phyloP scores from a whole-genome alignment of 495 filamentous ascomycete genomes.

The Aspergillus diversus region DNA sequence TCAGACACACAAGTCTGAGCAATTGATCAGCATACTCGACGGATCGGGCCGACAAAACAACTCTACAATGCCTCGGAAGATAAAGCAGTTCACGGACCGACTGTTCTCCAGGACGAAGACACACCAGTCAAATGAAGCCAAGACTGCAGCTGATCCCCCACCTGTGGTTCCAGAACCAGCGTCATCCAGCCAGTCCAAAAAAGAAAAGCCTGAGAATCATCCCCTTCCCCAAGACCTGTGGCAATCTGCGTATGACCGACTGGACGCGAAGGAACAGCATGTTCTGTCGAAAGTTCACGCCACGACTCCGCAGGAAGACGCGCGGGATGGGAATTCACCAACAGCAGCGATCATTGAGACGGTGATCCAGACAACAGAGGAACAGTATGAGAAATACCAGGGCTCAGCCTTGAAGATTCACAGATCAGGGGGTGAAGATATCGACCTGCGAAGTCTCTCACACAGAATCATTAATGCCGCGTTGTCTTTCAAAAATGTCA shows the following conservation, averaged over 20 bases:
- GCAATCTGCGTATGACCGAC: constrained; percentile 3
- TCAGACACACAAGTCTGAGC: no score
- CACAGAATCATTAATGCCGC: constrained; percentile 22
- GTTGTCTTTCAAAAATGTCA: constrained; percentile 21
- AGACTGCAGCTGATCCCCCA: not conserved
- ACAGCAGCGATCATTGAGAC: not conserved
- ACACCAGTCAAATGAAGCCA: not conserved
- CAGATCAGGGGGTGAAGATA: constrained; percentile 1
- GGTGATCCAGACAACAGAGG: constrained; percentile 6
- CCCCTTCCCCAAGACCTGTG: constrained; percentile 5
- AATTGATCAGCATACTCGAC: no score
- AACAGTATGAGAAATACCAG: constrained; percentile 12
- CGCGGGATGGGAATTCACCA: not conserved
- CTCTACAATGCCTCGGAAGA: not conserved
- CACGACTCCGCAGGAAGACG: not conserved
- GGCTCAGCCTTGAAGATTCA: constrained; percentile 3
- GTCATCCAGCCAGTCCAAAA: not conserved
- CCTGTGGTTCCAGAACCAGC: not conserved
- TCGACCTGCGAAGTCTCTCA: constrained; percentile 2
- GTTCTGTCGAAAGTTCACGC: not conserved
- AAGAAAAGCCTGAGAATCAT: not conserved
- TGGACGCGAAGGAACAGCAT: not conserved
- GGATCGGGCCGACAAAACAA: not conserved
- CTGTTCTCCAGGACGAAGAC: not conserved
- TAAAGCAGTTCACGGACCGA: not conserved